Percentiles rank a stretch among this genome's conserved stretches.
Conservation (phyloP, 2,329 filamentous ascomycete species). For the Endothia cerciana region DNA sequence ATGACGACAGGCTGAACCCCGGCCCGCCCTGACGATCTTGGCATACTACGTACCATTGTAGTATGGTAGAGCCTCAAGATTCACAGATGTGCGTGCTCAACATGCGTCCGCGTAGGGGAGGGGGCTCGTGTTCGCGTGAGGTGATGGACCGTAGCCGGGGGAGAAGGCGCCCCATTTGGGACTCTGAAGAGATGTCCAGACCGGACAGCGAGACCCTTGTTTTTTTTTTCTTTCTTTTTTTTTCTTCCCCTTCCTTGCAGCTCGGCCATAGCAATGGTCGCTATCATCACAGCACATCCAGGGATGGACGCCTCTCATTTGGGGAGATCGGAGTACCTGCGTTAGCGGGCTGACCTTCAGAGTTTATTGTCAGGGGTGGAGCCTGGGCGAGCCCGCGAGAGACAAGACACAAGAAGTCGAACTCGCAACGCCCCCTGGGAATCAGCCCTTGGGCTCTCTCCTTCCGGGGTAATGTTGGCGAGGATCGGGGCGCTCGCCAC, state of each 20-base stretch:
- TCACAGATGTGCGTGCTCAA: no score
- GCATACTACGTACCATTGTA: not conserved
- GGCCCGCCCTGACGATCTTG: not conserved
- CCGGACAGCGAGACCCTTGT: not conserved
- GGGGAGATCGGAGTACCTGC: not conserved
- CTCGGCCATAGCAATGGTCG: not conserved
- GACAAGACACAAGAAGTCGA: not conserved
- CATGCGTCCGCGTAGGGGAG: no score
- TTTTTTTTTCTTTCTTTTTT: no score
- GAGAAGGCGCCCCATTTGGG: no score
- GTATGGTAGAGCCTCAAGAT: not conserved
- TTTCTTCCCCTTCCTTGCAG: no score
- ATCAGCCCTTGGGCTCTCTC: not conserved
- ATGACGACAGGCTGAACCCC: not conserved
- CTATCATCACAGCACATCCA: not conserved
- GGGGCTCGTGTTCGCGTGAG: no score
- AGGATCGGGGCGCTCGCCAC: not conserved
- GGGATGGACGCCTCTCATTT: not conserved
- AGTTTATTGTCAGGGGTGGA: not conserved
- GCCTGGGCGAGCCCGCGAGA: not conserved
- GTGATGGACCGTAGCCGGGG: no score
- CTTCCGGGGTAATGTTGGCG: not conserved
- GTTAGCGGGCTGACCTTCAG: not conserved
- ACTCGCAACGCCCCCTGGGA: no score
- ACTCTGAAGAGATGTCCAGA: not conserved